A percentile compares a stretch with the other conserved stretches of the same genome.
Evolutionary conservation across 495 filamentous ascomycete genomes (phyloP).

Genomic region (Letharia lupina): DNA sequence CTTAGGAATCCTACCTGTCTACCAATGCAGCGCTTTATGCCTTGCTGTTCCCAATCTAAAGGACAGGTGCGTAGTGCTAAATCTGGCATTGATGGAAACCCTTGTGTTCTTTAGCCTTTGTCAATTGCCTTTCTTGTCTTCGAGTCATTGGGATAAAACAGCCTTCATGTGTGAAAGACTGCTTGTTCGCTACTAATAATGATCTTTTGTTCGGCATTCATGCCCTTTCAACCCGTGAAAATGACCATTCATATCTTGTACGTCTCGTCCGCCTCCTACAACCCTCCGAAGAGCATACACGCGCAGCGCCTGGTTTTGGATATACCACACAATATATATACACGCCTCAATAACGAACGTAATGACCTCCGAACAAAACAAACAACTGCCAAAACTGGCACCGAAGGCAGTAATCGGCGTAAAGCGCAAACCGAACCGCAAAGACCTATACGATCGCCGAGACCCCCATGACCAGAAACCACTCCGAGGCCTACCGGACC

Average conservation of each 20-base stretch:
- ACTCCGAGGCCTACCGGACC: neutral
- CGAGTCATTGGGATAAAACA: neutral
- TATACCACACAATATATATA: neutral
- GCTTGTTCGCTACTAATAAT: neutral
- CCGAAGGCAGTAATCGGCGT: neutral
- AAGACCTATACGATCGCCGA: neutral
- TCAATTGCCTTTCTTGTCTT: neutral
- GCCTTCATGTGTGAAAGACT: neutral
- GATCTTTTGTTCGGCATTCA: neutral
- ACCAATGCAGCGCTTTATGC: neutral
- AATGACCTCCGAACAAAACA: neutral
- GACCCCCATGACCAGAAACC: neutral
- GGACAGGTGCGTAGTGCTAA: neutral
- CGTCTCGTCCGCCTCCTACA: neutral
- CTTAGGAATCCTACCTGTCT: neutral
- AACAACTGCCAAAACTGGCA: neutral
- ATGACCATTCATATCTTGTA: neutral
- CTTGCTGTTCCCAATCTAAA: neutral
- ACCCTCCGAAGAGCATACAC: neutral
- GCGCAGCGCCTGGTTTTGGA: no score
- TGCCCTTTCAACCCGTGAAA: neutral
- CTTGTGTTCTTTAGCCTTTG: neutral
- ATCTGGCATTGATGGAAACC: neutral
- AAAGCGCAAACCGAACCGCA: neutral
- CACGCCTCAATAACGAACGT: neutral